phyloP scores from a whole-genome alignment of 2,329 filamentous ascomycete species.

The Monosporascus sp. region DNA sequence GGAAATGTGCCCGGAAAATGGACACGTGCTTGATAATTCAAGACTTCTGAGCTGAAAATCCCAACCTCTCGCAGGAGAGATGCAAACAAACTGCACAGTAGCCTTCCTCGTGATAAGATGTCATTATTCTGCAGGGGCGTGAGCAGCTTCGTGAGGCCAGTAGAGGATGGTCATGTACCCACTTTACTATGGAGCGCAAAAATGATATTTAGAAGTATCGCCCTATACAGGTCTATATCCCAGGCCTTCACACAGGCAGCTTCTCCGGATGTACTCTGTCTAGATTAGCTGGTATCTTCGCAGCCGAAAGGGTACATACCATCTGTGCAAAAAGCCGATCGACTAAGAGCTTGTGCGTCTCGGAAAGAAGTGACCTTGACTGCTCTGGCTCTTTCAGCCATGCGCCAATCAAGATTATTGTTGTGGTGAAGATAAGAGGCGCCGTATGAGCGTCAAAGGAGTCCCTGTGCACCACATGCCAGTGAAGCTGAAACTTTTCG shows the following conservation, averaged over 20 bases:
- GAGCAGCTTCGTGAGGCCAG: neutral
- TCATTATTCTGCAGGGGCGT: neutral
- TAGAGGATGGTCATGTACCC: neutral
- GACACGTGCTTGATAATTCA: neutral
- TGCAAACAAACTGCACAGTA: constrained; percentile 1
- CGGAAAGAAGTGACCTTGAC: neutral
- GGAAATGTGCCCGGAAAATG: constrained; percentile 2
- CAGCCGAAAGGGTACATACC: neutral
- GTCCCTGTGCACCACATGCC: neutral
- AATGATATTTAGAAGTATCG: neutral
- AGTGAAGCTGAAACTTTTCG: neutral
- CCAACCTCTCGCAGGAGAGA: constrained; percentile 1
- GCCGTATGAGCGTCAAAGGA: neutral
- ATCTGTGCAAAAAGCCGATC: neutral
- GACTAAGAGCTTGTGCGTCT: neutral
- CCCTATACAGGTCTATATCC: neutral
- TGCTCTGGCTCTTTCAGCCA: neutral
- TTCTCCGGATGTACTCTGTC: neutral
- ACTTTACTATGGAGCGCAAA: neutral
- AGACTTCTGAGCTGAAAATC: neutral
- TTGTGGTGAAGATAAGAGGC: neutral
- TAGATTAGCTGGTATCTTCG: neutral
- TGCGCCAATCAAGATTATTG: constrained; percentile 1
- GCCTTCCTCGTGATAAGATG: neutral
- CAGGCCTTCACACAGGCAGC: neutral